Conservation (phyloP, 2,329 filamentous ascomycete species). For the Stachybotrys elegans region DNA sequence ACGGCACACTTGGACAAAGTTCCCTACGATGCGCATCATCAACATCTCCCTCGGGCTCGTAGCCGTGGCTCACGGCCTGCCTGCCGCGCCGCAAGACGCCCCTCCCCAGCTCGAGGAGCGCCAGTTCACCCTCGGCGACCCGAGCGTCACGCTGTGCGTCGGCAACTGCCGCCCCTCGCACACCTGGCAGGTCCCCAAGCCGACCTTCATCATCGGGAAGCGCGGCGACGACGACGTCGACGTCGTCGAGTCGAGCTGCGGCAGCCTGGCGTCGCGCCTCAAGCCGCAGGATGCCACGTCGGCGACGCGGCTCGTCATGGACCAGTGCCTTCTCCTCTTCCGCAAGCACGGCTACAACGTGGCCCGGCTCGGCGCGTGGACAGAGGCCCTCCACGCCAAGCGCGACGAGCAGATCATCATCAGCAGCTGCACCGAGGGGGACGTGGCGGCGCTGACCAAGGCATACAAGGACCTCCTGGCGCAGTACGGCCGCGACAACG, state of each 20-base stretch:
- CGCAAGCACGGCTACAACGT: neutral
- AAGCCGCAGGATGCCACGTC: neutral
- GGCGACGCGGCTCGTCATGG: neutral
- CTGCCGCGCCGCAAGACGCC: neutral
- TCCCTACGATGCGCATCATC: neutral
- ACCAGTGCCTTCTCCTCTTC: neutral
- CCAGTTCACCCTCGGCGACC: constrained; percentile 3
- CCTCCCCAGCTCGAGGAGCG: neutral
- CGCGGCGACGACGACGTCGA: neutral
- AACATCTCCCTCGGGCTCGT: neutral
- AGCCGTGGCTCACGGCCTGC: neutral
- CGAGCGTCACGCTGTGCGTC: neutral
- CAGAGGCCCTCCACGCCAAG: neutral
- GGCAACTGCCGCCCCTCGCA: neutral
- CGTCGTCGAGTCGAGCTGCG: neutral
- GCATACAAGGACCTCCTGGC: neutral
- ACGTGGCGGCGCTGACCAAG: neutral
- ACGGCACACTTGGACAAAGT: neutral
- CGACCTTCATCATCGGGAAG: neutral
- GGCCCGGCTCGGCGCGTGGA: neutral
- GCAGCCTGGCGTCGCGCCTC: neutral
- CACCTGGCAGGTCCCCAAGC: neutral
- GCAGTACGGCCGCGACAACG: neutral
- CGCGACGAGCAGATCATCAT: constrained; percentile 2
- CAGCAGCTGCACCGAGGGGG: neutral